Conservation (phyloP, 176 grass and related monocot genomes). For the Rhynchospora breviuscula region DNA sequence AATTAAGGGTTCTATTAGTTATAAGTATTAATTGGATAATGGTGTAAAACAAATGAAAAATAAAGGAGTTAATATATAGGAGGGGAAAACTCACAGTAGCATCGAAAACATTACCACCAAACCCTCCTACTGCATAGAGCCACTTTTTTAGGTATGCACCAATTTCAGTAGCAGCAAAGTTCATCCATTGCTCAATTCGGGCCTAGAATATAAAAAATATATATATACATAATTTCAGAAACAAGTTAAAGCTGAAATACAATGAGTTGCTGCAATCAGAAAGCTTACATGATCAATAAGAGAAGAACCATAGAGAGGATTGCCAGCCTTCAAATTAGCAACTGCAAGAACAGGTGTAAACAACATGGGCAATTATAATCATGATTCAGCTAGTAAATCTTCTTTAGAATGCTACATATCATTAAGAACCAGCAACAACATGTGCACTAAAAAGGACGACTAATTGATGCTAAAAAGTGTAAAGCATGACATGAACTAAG, state of each 20-base stretch:
- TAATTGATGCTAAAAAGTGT: no score
- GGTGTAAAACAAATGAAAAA: not conserved
- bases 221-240: not conserved
- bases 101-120: constrained; percentile 18
- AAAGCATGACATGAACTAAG: no score
- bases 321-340: constrained; percentile 56
- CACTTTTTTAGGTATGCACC: no score
- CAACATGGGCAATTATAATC: not conserved
- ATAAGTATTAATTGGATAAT: not conserved
- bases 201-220: constrained; percentile 37
- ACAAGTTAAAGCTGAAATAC: not conserved
- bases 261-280: not conserved
- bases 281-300: constrained; percentile 74
- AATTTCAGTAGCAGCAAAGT: constrained; percentile 56
- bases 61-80: no score
- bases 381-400: no score
- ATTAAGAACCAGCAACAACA: no score
- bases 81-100: constrained; percentile 32
- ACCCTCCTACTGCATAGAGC: constrained; percentile 53
- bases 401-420: no score
- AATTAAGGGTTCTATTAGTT: not conserved
- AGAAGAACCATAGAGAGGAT: constrained; percentile 63
- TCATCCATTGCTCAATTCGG: constrained; percentile 73
- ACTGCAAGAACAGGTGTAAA: constrained; percentile 33
- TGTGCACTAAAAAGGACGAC: not conserved